A percentile compares a stretch with the other conserved stretches of the same genome.
phyloP scores from a whole-genome alignment of 768 basidiomycete genomes.

The Gymnopilus junonius region DNA sequence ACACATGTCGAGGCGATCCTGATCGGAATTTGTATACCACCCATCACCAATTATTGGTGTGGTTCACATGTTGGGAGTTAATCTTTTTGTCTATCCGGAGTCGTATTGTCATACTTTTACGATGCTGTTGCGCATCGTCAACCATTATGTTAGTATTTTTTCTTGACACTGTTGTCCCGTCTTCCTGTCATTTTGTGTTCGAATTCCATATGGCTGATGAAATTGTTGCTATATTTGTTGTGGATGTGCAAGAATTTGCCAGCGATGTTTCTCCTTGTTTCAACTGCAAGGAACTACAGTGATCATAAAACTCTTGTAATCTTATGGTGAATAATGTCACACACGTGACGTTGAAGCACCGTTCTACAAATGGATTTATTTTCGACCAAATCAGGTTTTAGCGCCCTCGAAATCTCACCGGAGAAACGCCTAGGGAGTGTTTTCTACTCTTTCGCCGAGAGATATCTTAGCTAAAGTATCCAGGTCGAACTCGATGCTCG shows the following conservation, averaged over 20 bases:
- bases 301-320: too few species aligned
- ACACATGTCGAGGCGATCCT: neutral
- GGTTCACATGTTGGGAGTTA: neutral
- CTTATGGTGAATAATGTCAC: too few species aligned
- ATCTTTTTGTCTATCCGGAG: neutral
- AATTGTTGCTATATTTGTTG: too few species aligned
- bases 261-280: neutral
- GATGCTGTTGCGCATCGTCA: too few species aligned
- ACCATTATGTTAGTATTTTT: neutral
- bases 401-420: conserved; percentile 12
- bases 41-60: neutral
- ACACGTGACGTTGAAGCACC: neutral
- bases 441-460: conserved; percentile 19
- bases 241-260: too few species aligned
- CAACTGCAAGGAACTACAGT: too few species aligned
- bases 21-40: neutral
- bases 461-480: neutral
- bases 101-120: neutral
- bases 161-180: neutral
- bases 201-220: too few species aligned
- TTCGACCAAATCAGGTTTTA: neutral
- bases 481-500: neutral
- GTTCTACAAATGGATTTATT: conserved; percentile 10
- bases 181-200: neutral
- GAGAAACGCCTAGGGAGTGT: conserved; percentile 16